Conservation (phyloP, 2,329 filamentous ascomycete species). For the Clonostachys solani region DNA sequence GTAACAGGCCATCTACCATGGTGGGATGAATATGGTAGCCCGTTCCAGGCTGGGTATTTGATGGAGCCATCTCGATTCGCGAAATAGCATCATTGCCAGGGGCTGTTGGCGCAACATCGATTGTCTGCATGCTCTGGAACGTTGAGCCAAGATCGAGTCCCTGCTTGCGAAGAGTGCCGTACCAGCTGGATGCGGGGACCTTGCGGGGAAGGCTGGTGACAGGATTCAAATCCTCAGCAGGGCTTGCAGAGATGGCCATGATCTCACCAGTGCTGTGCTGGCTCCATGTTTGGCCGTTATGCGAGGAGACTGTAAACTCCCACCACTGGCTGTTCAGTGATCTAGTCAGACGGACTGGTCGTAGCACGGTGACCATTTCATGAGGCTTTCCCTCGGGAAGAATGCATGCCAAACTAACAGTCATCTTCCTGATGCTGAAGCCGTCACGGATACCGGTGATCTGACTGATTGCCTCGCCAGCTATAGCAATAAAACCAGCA, state of each 20-base stretch:
- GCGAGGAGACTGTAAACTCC: not conserved
- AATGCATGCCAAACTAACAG: not conserved
- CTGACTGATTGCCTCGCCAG: constrained; percentile 5
- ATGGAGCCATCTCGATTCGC: too few species aligned
- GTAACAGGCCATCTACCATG: too few species aligned
- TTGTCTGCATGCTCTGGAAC: too few species aligned
- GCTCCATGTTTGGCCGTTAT: not conserved
- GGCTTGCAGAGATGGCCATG: not conserved
- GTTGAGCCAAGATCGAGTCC: too few species aligned
- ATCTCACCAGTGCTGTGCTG: not conserved
- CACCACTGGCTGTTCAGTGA: not conserved
- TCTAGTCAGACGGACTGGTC: not conserved
- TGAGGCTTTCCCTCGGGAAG: not conserved
- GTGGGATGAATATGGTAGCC: too few species aligned
- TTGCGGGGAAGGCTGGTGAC: too few species aligned
- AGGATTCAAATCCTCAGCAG: too few species aligned
- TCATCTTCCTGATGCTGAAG: not conserved
- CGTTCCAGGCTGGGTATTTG: too few species aligned
- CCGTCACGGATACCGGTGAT: not conserved
- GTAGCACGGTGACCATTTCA: not conserved
- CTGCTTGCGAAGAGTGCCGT: too few species aligned
- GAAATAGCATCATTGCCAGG: too few species aligned
- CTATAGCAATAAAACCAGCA: constrained; percentile 29
- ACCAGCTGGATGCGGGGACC: too few species aligned
- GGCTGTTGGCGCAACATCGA: too few species aligned